phyloP scores from a whole-genome alignment of 352 stramenopile species.

The Pythium dissimile region DNA sequence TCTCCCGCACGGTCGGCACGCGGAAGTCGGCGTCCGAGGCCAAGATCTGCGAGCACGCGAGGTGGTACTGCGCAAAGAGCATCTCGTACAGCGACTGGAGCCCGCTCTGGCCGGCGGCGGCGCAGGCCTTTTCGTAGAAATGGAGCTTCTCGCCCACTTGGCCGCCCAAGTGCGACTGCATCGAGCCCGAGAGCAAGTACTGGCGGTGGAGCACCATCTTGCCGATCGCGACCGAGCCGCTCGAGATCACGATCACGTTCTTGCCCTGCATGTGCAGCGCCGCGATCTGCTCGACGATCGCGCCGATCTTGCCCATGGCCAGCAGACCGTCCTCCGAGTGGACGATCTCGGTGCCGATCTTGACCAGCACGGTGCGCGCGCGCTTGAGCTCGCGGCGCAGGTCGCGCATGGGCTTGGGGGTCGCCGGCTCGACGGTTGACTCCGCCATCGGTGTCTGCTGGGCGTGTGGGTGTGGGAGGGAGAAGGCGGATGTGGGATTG shows the following conservation, averaged over 20 bases:
- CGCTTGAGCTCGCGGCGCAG: slow-evolving; percentile 45
- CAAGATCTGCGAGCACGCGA: slow-evolving; percentile 79
- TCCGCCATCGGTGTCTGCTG: not conserved
- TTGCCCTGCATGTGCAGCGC: slow-evolving; percentile 78
- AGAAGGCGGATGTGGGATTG: too few species aligned
- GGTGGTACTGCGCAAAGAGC: slow-evolving; percentile 82
- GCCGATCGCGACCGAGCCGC: slow-evolving; percentile 73
- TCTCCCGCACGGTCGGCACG: slow-evolving; percentile 52
- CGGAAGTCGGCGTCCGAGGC: slow-evolving; percentile 78
- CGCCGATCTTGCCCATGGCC: slow-evolving; percentile 82
- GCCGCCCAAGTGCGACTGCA: slow-evolving; percentile 74
- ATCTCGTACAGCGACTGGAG: slow-evolving; percentile 86
- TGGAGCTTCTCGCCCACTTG: slow-evolving; percentile 47
- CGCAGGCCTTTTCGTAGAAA: slow-evolving; percentile 75
- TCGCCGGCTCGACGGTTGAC: not conserved
- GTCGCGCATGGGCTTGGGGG: slow-evolving; percentile 12
- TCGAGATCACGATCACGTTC: slow-evolving; percentile 82
- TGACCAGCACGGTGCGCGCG: slow-evolving; percentile 74
- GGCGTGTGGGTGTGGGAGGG: not conserved
- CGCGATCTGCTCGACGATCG: slow-evolving; percentile 83
- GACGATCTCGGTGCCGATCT: slow-evolving; percentile 86
- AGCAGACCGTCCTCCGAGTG: slow-evolving; percentile 72
- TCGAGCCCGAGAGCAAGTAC: slow-evolving; percentile 79
- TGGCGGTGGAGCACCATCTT: slow-evolving; percentile 79
- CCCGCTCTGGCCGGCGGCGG: slow-evolving; percentile 66